Conservation (phyloP, 1,139 yeast species). For the Candida tunisiensis region DNA sequence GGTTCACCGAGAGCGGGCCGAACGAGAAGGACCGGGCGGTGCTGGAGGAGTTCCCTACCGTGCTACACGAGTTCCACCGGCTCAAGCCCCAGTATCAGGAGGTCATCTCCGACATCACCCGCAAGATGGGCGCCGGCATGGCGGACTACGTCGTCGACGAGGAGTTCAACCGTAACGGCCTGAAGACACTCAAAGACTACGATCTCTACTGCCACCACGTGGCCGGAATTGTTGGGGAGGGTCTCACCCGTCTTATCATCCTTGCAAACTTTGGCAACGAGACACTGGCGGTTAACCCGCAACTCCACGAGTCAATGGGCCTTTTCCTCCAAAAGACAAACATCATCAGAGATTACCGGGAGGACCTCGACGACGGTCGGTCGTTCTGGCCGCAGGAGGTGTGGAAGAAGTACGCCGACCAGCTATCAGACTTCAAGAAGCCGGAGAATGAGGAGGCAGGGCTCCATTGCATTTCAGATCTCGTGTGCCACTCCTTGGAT, state of each 20-base stretch:
- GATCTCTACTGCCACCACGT: slow-evolving; percentile 92
- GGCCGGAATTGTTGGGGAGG: slow-evolving; percentile 97
- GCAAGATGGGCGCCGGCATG: slow-evolving; percentile 94
- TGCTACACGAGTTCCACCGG: slow-evolving; percentile 54
- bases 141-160: slow-evolving; percentile 81
- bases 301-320: slow-evolving; percentile 78
- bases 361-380: slow-evolving; percentile 82
- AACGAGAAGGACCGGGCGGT: slow-evolving; percentile 72
- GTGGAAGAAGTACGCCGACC: slow-evolving; percentile 60
- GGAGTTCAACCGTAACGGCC: slow-evolving; percentile 59
- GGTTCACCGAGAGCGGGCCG: slow-evolving; percentile 54
- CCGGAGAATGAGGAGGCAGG: slow-evolving; percentile 43
- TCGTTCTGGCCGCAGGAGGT: slow-evolving; percentile 94
- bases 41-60: slow-evolving; percentile 52
- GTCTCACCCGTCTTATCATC: slow-evolving; percentile 62
- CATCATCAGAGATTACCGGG: slow-evolving; percentile 88
- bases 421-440: slow-evolving; percentile 28
- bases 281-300: slow-evolving; percentile 32
- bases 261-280: slow-evolving; percentile 25
- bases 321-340: slow-evolving; percentile 88
- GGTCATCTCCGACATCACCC: slow-evolving; percentile 59
- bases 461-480: slow-evolving; percentile 60
- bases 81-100: slow-evolving; percentile 65
- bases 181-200: slow-evolving; percentile 62
- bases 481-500: slow-evolving; percentile 61